phyloP scores from a whole-genome alignment of 306 rosid species.

The Rubus idaeus region DNA sequence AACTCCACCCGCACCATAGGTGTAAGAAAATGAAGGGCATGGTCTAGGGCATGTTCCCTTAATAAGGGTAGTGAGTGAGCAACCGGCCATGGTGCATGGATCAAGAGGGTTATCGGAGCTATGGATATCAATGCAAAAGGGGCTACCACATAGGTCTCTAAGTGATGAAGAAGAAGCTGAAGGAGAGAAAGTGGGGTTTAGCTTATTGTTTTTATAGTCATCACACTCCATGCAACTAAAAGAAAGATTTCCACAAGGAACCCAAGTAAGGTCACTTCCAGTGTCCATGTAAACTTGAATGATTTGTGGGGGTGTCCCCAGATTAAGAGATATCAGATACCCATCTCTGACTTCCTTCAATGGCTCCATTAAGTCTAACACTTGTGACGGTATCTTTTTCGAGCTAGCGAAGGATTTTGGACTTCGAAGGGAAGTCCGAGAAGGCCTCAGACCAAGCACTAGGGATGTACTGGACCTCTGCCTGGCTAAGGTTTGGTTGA shows the following conservation, averaged over 20 bases:
- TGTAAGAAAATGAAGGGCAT: conserved; percentile 56
- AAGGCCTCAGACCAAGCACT: conserved; percentile 38
- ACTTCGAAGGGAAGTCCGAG: conserved; percentile 31
- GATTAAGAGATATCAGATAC: conserved; percentile 37
- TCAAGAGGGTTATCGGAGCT: conserved; percentile 49
- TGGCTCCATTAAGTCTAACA: conserved; percentile 36
- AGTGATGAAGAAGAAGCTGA: conserved; percentile 40
- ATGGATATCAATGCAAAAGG: conserved; percentile 45
- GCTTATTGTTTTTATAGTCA: conserved; percentile 26
- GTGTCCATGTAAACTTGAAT: conserved; percentile 55
- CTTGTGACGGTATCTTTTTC: conserved; percentile 21
- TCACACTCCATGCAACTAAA: conserved; percentile 53
- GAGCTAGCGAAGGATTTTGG: conserved; percentile 24
- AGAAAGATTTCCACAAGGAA: conserved; percentile 53
- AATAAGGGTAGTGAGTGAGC: conserved; percentile 39
- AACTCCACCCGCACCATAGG: conserved; percentile 48
- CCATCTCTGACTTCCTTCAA: conserved; percentile 55
- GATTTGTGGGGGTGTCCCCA: conserved; percentile 56
- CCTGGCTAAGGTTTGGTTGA: conserved; percentile 26
- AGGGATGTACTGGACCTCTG: conserved; percentile 18
- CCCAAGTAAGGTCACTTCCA: conserved; percentile 64
- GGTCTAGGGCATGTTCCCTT: conserved; percentile 46
- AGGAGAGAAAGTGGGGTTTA: conserved; percentile 38
- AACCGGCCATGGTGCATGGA: conserved; percentile 49
- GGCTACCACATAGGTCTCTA: conserved; percentile 45